These are phyloP conservation scores for Stemphylium vesicarium DNA, from an alignment of 2,329 filamentous ascomycete species.

Conservation along the genomic window DNA sequence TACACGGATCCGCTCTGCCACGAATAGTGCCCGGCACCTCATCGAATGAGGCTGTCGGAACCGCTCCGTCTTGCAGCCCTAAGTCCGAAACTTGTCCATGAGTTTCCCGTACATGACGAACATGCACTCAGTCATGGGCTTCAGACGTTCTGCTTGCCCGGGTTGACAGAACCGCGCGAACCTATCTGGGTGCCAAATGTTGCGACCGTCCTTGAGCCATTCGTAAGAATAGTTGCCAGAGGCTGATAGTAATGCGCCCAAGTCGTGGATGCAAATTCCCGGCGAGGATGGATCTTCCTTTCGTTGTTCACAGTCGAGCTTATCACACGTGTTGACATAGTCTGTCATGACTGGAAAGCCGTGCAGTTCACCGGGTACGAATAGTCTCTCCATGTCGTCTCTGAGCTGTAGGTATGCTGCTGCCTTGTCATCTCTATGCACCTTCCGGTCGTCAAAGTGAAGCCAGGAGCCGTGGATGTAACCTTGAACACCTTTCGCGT, in stretches of 20 bases:
- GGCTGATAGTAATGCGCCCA: conserved; percentile 33
- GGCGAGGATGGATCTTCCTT: conserved; percentile 22
- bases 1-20: too few relatives aligned
- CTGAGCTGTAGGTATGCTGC: conserved; percentile 30
- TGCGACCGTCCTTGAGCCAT: conserved; percentile 37
- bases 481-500: conserved; percentile 20
- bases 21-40: too few relatives aligned
- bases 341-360: conserved; percentile 27
- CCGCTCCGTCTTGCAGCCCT: not conserved
- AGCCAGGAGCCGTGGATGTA: conserved; percentile 37
- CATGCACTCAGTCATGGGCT: conserved; percentile 32
- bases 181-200: conserved; percentile 44
- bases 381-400: conserved; percentile 21
- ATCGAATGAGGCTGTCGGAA: too few relatives aligned
- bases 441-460: conserved; percentile 22
- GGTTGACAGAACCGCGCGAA: conserved; percentile 37
- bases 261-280: conserved; percentile 40
- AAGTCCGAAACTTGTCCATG: conserved; percentile 24
- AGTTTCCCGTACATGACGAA: conserved; percentile 40
- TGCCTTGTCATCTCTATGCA: conserved; percentile 15
- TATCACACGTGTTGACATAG: conserved; percentile 32
- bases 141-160: conserved; percentile 28
- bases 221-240: conserved; percentile 29
- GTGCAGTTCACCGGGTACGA: conserved; percentile 22
- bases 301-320: conserved; percentile 21